Evolutionary conservation across 2,329 filamentous ascomycete species (phyloP), one percentile per base, ranked within the genome.

Genomic region (Dothiorella sarmentorum): DNA sequence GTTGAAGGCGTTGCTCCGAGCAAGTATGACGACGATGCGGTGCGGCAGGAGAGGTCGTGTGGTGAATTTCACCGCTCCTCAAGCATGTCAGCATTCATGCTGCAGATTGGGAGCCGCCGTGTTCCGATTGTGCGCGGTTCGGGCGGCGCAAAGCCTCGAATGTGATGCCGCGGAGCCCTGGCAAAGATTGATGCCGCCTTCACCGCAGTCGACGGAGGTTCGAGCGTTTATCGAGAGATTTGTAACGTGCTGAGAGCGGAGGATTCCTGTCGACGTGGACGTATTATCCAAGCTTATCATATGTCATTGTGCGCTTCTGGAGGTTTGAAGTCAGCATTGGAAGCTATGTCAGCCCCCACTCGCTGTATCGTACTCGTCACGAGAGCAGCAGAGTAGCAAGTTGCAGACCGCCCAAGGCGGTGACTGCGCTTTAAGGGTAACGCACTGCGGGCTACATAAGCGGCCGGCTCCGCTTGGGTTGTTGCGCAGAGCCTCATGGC

Each of bases 261-360:
- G n/a, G 22, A 26, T 31, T 11, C 20, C 43, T 17, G 49, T 27
- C 49, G 37, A 53, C 49, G 49, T 53, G 35, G 35, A 40, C 49
- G 33, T 53, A 53, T 53, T 27, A 18, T 7, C 3, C 13, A n/a
- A n/a, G 49, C 49, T 53, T 53, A 53, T 53, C 49, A 53, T 53
- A 53, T 53, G 49, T 53, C 49, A 53, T 53, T 53, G 22, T 53
- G 49, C 49, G 24, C 15, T 15, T 10, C 24, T 38, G 24, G 35
- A 38, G 37, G 49, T 42, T n/a, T 53, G 49, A 53, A 53, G 49
- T 53, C 49, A 53, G 49, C 49, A 53, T 40, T 40, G 49, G 20
- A 29, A 40, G 22, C 49, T 18, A 29, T 31, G 49, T 53, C 49
- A 53, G 49, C 49, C 49, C 49, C 49, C 49, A 53, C 49, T 18